Base-by-base conservation (phyloP, 225 moss, liverwort and hornwort species). In the Lunularia cruciata region DNA sequence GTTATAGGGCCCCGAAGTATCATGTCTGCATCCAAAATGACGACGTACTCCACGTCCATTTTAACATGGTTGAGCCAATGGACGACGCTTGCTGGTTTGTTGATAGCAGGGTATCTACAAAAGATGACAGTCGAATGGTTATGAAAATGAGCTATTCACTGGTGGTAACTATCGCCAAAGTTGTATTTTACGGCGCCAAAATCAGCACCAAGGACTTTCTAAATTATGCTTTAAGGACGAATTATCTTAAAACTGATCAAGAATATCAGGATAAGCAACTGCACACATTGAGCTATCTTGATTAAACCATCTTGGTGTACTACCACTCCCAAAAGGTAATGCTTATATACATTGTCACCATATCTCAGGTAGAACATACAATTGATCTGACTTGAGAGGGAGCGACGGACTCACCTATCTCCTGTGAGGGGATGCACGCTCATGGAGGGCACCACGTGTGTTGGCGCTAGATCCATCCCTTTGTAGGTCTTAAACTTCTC, bases 11-110 rank as follows among this genome's bases (percentile, higher is more conserved):
- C 82, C 52, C 86, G 86, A 77, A 98, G 77, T 48, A 98, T 81
- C 96, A 98, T 98, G 62, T 98, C 96, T 25, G 92, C 89, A 78
- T 98, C 96, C 78, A 98, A 64, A 61, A 98, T 89, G 33, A 98
- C 79, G 26, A 98, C 80, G 61, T 85, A 98, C 60, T 98, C 96
- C 8, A 89, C 92, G 71, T 98, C 85, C 74, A 87, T 77, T 68
- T 79, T 77, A 34, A 90, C 86, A 72, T 98, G 96, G 82, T 86
- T 89, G 72, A 98, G 85, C 96, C 96, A 98, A 79, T 98, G 96
- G 52, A 90, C 78, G 54, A 98, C 89, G 71, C 84, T 89, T 72
- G 92, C 96, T 47, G 96, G 96, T 79, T 98, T 98, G 75, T 98
- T 98, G 67, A 92, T 90, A 75, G 96, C 96, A 42, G 96, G 90